phyloP scores from a whole-genome alignment of 2,329 filamentous ascomycete genomes.

The Penicillium sp. region DNA sequence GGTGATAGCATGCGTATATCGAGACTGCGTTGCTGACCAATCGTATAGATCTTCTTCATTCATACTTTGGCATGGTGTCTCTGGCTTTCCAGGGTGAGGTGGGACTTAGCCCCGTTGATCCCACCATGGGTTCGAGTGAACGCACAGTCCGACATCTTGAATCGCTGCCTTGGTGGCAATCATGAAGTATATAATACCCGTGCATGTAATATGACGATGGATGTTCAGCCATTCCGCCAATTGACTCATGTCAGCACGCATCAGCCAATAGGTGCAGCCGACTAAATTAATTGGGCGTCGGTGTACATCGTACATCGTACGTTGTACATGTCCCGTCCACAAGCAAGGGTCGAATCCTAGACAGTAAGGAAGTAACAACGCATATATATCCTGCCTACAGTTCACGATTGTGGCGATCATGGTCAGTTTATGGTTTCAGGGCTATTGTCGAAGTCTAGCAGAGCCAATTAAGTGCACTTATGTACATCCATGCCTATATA shows the following conservation, averaged over 20 bases:
- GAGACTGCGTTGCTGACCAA: not conserved
- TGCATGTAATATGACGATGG: conserved; percentile 2
- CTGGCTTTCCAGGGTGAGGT: conserved; percentile 64
- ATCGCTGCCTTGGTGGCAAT: conserved; percentile 34
- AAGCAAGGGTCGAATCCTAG: conserved; percentile 1
- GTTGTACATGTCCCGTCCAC: not conserved
- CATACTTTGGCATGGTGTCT: conserved; percentile 75
- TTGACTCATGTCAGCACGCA: conserved; percentile 8
- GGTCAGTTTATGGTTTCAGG: not conserved
- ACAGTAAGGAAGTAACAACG: not conserved
- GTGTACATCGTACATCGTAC: not conserved
- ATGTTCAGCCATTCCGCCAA: conserved; percentile 5
- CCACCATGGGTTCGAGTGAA: conserved; percentile 64
- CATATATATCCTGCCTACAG: not conserved
- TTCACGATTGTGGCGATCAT: not conserved
- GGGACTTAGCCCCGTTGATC: conserved; percentile 62
- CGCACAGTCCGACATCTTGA: conserved; percentile 35
- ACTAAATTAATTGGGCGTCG: conserved; percentile 4
- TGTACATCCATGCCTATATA: too few relatives aligned
- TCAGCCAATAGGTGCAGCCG: conserved; percentile 4
- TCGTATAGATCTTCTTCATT: conserved; percentile 65
- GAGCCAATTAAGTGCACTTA: not conserved
- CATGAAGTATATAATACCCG: conserved; percentile 7
- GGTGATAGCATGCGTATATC: conserved; percentile 10
- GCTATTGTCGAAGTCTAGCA: not conserved